phyloP scores from a whole-genome alignment of 345 rosid species.

The Aegle marmelos region DNA sequence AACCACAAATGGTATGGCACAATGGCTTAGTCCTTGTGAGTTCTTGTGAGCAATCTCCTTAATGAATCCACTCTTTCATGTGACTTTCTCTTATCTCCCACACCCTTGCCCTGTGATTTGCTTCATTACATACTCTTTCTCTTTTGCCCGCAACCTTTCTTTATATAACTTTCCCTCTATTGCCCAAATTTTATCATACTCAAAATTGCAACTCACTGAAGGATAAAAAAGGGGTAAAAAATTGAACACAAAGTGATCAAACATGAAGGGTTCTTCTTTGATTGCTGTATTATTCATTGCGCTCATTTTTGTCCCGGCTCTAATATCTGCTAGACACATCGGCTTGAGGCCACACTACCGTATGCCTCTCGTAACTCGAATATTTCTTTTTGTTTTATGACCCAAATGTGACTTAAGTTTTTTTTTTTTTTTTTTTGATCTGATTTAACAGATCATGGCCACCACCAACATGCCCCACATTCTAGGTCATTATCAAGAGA shows the following conservation, averaged over 20 bases:
- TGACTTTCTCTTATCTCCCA: conserved; percentile 40
- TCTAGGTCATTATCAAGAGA: conserved; percentile 4
- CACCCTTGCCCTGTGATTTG: conserved; percentile 64
- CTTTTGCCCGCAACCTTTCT: not conserved
- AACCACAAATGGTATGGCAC: not conserved
- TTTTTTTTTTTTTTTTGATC: too few relatives aligned
- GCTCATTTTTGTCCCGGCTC: conserved; percentile 26
- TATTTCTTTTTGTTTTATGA: too few relatives aligned
- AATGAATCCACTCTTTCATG: conserved; percentile 47
- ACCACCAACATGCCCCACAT: not conserved
- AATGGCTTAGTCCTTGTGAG: not conserved
- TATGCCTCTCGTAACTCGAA: conserved; percentile 8
- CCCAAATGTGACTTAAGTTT: too few relatives aligned
- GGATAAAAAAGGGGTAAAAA: not conserved
- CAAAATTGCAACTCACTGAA: not conserved
- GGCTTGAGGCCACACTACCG: conserved; percentile 24
- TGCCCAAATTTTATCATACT: not conserved
- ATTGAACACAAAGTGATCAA: not conserved
- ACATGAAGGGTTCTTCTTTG: conserved; percentile 38
- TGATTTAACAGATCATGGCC: conserved; percentile 30
- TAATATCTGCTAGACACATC: conserved; percentile 36
- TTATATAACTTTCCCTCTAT: not conserved
- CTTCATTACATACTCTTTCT: conserved; percentile 46
- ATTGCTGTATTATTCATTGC: conserved; percentile 26
- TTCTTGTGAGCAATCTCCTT: not conserved